Conservation (phyloP, 2,329 filamentous ascomycete genomes). For the Cladorrhinum sp. region DNA sequence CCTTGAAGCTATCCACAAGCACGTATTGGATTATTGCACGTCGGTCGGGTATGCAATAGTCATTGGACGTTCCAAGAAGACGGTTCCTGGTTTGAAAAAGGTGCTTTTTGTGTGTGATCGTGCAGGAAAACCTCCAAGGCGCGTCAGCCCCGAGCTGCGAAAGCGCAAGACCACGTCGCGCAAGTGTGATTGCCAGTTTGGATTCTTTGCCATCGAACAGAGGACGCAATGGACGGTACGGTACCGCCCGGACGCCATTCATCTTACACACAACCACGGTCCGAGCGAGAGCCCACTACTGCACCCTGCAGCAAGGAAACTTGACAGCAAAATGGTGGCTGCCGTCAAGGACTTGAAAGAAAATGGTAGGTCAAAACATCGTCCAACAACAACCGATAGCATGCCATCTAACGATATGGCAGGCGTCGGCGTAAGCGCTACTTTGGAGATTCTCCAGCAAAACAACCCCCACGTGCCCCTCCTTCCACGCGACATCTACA, state of each 20-base stretch:
- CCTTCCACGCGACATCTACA: conserved; percentile 64
- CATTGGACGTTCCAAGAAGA: conserved; percentile 66
- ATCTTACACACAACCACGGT: conserved; percentile 61
- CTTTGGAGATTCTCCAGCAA: conserved; percentile 62
- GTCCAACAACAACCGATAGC: not conserved
- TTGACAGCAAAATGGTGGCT: conserved; percentile 66
- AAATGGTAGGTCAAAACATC: conserved; percentile 48
- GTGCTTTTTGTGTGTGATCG: conserved; percentile 66
- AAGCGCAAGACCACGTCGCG: conserved; percentile 66
- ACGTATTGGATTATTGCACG: conserved; percentile 62
- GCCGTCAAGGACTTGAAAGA: conserved; percentile 65
- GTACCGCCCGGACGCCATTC: conserved; percentile 57
- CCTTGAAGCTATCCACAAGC: conserved; percentile 62
- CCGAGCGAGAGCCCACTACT: conserved; percentile 65
- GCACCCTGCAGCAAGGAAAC: conserved; percentile 62
- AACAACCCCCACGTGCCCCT: conserved; percentile 63
- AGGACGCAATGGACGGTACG: conserved; percentile 65
- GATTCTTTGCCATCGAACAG: conserved; percentile 68
- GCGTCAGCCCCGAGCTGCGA: conserved; percentile 61
- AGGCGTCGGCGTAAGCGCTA: conserved; percentile 64
- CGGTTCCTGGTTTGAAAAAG: conserved; percentile 64
- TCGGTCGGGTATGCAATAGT: conserved; percentile 67
- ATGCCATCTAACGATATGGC: not conserved
- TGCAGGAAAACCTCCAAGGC: conserved; percentile 59
- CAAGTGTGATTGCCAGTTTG: conserved; percentile 66